Conservation (phyloP, 164 flowering plant genomes). For the Stephania yunnanensis region DNA sequence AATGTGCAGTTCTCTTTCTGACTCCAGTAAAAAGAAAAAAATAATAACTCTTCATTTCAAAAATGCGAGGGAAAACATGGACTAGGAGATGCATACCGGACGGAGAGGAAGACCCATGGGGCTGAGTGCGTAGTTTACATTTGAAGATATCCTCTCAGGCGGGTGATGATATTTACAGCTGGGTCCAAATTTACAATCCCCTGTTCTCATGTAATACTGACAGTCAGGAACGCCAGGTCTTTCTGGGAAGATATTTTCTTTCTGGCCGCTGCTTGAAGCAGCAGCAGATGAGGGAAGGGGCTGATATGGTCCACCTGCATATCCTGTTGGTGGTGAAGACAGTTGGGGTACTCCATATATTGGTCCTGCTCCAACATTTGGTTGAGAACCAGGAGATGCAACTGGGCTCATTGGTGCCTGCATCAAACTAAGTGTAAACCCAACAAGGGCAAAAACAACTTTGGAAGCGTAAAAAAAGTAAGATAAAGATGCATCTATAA, state of each 20-base stretch:
- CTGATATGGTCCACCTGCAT: slow-evolving; percentile 42
- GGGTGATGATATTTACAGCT: slow-evolving; percentile 94
- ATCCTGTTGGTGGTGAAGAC: slow-evolving; percentile 59
- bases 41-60: not conserved
- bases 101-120: slow-evolving; percentile 82
- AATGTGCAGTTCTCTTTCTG: too few relatives aligned
- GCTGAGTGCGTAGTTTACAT: slow-evolving; percentile 40
- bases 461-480: not conserved
- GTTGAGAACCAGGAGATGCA: slow-evolving; percentile 53
- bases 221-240: slow-evolving; percentile 93
- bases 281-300: slow-evolving; percentile 37
- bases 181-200: slow-evolving; percentile 90
- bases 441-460: not conserved
- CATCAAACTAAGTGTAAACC: slow-evolving; percentile 12
- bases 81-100: slow-evolving; percentile 41
- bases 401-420: slow-evolving; percentile 60
- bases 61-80: not conserved
- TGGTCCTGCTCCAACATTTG: slow-evolving; percentile 40
- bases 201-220: slow-evolving; percentile 78
- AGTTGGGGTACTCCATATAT: slow-evolving; percentile 56
- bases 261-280: slow-evolving; percentile 46
- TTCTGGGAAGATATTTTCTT: slow-evolving; percentile 64
- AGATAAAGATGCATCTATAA: not conserved
- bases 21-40: not conserved
- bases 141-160: slow-evolving; percentile 38